Evolutionary conservation across 352 stramenopile species (phyloP).

Genomic region (Plasmopara halstedii): DNA sequence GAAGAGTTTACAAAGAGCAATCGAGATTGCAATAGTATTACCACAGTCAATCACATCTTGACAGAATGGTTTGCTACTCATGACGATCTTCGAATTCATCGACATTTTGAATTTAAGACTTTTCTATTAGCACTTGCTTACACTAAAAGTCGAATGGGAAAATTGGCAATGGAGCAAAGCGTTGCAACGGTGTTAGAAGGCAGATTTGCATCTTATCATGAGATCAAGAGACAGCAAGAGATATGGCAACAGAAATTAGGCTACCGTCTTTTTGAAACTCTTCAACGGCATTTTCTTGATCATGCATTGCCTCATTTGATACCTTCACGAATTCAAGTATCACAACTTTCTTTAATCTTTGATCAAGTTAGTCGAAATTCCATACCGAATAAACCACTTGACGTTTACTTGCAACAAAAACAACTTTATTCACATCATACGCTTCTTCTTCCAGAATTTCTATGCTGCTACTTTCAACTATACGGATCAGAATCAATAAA

Average conservation of each 20-base stretch:
- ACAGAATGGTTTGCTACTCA: constrained; percentile 45
- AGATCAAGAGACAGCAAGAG: constrained; percentile 51
- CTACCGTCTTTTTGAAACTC: constrained; percentile 41
- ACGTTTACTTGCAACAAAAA: constrained; percentile 54
- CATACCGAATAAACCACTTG: constrained; percentile 39
- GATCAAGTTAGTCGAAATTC: constrained; percentile 30
- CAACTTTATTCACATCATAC: constrained; percentile 39
- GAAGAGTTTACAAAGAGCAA: constrained; percentile 19
- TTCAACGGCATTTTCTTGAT: constrained; percentile 56
- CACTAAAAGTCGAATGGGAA: constrained; percentile 35
- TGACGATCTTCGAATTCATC: constrained; percentile 37
- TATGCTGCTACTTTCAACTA: constrained; percentile 66
- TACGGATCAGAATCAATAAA: constrained; percentile 36
- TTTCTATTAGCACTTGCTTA: constrained; percentile 48
- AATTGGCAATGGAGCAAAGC: constrained; percentile 39
- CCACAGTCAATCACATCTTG: constrained; percentile 14
- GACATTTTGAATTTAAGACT: constrained; percentile 47
- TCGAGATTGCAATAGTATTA: neutral
- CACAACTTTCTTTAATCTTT: constrained; percentile 31
- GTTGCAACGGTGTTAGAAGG: constrained; percentile 40
- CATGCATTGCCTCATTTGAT: constrained; percentile 38
- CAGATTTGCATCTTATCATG: constrained; percentile 47
- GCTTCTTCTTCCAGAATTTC: constrained; percentile 45
- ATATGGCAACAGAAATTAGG: constrained; percentile 64
- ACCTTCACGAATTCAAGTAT: constrained; percentile 40